phyloP scores from a whole-genome alignment of 441 rosid species.

The Mallotus japonicus region DNA sequence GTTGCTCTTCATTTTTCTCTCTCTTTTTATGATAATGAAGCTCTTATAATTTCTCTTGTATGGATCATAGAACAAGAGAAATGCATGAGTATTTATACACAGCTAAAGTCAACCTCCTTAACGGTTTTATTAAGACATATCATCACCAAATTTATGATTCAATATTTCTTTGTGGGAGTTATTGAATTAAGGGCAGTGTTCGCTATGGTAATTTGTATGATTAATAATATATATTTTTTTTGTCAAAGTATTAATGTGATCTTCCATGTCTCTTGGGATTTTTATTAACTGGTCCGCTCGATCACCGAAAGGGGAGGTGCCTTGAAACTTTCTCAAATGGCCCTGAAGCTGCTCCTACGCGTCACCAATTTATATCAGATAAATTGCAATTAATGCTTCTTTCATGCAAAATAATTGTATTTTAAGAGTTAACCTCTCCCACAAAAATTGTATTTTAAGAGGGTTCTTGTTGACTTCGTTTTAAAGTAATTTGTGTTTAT shows the following conservation, averaged over 20 bases:
- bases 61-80: neutral
- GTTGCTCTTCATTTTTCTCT: constrained; percentile 19
- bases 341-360: neutral
- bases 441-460: too few species aligned
- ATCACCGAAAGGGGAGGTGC: neutral
- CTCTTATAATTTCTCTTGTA: neutral
- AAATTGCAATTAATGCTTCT: neutral
- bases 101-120: constrained; percentile 52
- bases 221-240: neutral
- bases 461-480: constrained; percentile 8
- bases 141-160: constrained; percentile 7
- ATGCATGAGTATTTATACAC: constrained; percentile 27
- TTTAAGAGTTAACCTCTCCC: neutral
- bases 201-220: neutral
- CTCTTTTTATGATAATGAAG: neutral
- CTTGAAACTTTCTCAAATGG: neutral
- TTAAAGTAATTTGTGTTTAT: neutral
- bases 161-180: neutral
- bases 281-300: constrained; percentile 35
- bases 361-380: neutral
- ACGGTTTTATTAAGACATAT: constrained; percentile 26
- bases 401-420: neutral
- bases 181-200: neutral
- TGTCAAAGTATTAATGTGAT: constrained; percentile 38
- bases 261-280: constrained; percentile 73